Evolutionary conservation across 2,329 filamentous ascomycete genomes (phyloP).

Genomic region (Trichoderma koningiopsis): DNA sequence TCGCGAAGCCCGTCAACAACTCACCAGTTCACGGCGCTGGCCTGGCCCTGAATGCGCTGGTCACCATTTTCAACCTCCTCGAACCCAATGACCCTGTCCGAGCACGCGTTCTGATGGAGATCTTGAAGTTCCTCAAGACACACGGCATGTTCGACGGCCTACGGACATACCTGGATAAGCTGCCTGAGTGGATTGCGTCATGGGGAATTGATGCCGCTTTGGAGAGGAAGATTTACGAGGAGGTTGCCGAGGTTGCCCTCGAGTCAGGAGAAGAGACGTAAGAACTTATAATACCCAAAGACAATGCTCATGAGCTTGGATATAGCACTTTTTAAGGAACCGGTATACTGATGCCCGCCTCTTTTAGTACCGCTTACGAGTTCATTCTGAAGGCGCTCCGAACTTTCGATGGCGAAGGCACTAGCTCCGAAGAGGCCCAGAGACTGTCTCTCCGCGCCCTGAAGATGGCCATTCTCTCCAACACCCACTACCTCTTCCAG

Average conservation of each 20-base stretch:
- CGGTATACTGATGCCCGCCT: neutral
- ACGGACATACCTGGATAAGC: constrained; percentile 77
- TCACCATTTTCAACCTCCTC: constrained; percentile 96
- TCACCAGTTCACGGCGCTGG: constrained; percentile 83
- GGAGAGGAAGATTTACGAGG: constrained; percentile 79
- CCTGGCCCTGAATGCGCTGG: constrained; percentile 85
- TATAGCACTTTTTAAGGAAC: neutral
- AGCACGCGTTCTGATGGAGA: constrained; percentile 87
- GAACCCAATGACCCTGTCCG: constrained; percentile 74
- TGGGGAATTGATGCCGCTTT: constrained; percentile 86
- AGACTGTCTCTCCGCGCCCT: constrained; percentile 60
- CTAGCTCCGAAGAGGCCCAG: constrained; percentile 62
- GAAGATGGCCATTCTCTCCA: constrained; percentile 56
- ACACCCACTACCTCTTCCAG: constrained; percentile 69
- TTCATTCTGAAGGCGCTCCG: constrained; percentile 65
- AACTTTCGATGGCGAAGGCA: constrained; percentile 60
- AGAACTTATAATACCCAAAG: constrained; percentile 40
- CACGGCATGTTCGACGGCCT: constrained; percentile 80
- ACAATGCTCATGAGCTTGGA: neutral
- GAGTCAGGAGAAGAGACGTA: constrained; percentile 77
- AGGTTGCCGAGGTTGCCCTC: constrained; percentile 77
- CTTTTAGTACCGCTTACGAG: constrained; percentile 61
- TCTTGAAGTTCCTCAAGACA: constrained; percentile 78
- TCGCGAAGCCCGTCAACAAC: constrained; percentile 81
- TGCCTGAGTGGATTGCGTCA: constrained; percentile 77